Evolutionary conservation across 306 rosid genomes (phyloP).

Genomic region (Rosa chinensis): DNA sequence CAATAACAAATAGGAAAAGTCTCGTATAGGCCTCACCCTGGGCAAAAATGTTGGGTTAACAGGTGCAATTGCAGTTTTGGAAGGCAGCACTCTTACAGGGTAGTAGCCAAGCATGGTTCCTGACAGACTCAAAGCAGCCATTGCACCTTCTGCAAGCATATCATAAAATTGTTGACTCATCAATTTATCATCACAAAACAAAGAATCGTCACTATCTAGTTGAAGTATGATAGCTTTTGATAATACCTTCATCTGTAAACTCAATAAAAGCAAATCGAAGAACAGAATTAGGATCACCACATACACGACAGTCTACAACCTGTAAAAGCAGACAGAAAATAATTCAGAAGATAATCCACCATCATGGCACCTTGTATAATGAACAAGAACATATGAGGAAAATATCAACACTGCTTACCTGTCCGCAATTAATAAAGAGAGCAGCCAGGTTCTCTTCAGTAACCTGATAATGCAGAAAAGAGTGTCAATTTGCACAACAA

Average conservation of each 20-base stretch:
- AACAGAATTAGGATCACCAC: conserved; percentile 96
- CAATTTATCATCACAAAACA: conserved; percentile 15
- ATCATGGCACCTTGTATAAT: not conserved
- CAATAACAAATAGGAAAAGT: not conserved
- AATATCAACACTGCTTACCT: conserved; percentile 47
- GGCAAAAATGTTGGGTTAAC: conserved; percentile 95
- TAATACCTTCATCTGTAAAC: conserved; percentile 95
- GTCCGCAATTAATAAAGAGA: conserved; percentile 88
- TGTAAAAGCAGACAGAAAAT: conserved; percentile 29
- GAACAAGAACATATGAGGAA: not conserved
- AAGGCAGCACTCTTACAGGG: conserved; percentile 92
- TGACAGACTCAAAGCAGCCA: conserved; percentile 85
- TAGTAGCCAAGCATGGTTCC: conserved; percentile 97
- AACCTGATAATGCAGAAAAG: conserved; percentile 49
- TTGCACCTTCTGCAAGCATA: conserved; percentile 75
- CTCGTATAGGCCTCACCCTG: conserved; percentile 55
- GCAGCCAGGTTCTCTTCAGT: conserved; percentile 99
- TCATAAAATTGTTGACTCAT: conserved; percentile 23
- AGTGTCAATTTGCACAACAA: conserved; percentile 22
- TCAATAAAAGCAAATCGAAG: conserved; percentile 95
- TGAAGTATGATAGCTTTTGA: not conserved
- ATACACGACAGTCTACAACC: conserved; percentile 98
- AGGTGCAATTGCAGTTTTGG: conserved; percentile 98
- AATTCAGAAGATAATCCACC: conserved; percentile 26
- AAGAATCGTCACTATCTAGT: not conserved